phyloP scores from a whole-genome alignment of 106 monocot genomes.

The Dioscorea dumetorum region DNA sequence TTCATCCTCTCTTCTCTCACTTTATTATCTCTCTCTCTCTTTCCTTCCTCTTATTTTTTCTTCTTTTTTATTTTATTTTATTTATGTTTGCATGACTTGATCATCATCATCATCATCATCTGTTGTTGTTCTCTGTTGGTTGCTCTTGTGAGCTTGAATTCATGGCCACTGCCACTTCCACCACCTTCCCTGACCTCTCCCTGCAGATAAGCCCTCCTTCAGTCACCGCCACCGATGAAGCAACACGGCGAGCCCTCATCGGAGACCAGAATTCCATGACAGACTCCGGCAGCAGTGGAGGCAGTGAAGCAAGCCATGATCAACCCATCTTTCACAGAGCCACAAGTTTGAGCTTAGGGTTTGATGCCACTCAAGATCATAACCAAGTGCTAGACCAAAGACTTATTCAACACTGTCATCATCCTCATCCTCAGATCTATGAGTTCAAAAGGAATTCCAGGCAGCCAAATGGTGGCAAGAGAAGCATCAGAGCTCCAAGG shows the following conservation, averaged over 20 bases:
- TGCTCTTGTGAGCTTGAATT: not conserved
- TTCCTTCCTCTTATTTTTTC: not conserved
- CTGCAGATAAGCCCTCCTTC: slow-evolving; percentile 36
- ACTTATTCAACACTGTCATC: slow-evolving; percentile 7
- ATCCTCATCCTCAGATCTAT: slow-evolving; percentile 27
- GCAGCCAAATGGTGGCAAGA: slow-evolving; percentile 16
- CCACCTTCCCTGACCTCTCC: slow-evolving; percentile 25
- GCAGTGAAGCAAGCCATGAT: slow-evolving; percentile 6
- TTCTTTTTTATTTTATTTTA: no score
- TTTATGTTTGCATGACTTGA: slow-evolving; percentile 2
- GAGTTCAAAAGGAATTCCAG: slow-evolving; percentile 25
- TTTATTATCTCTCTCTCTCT: slow-evolving; percentile 11
- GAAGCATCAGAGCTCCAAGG: slow-evolving; percentile 53
- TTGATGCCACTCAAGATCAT: not conserved
- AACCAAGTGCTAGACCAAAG: no score
- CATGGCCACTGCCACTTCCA: slow-evolving; percentile 7
- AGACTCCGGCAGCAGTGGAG: slow-evolving; percentile 16
- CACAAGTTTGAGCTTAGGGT: slow-evolving; percentile 19
- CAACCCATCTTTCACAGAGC: not conserved
- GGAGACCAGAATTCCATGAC: not conserved
- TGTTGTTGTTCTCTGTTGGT: not conserved
- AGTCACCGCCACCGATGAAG: not conserved
- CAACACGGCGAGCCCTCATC: not conserved
- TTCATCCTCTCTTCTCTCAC: not conserved
- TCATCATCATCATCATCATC: not conserved